phyloP scores from a whole-genome alignment of 2,329 filamentous ascomycete genomes.

The Ascochyta viciae-villosae region DNA sequence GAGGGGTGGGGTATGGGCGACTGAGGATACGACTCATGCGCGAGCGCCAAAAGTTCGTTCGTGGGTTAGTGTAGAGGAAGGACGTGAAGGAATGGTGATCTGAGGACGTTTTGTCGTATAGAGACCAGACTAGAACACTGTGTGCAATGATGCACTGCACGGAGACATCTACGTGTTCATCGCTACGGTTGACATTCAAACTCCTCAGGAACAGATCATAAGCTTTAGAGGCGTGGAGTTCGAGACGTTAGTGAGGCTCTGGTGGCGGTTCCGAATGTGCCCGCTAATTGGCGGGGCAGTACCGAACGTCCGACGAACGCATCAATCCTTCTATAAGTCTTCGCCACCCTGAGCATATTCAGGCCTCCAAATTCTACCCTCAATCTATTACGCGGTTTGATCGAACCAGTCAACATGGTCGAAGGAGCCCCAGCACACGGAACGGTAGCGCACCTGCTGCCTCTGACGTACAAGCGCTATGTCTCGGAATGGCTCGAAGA shows the following conservation, averaged over 20 bases:
- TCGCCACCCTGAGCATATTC: background rate
- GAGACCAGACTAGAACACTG: no score
- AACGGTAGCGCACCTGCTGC: constrained; percentile 75
- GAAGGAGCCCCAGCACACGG: constrained; percentile 66
- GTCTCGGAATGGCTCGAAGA: constrained; percentile 90
- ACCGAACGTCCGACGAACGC: constrained; percentile 15
- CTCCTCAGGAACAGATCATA: no score
- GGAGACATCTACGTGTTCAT: no score
- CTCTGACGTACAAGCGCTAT: constrained; percentile 81
- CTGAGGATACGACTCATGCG: constrained; percentile 12
- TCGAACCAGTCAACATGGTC: constrained; percentile 19
- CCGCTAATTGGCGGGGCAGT: constrained; percentile 20
- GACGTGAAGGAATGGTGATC: no score
- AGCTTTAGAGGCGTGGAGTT: background rate
- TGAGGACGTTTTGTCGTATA: no score
- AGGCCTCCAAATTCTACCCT: no score
- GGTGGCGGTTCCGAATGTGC: constrained; percentile 15
- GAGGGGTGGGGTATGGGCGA: constrained; percentile 51
- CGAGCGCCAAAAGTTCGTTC: no score
- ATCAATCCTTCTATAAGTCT: constrained; percentile 3
- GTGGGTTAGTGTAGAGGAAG: no score
- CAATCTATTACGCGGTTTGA: background rate
- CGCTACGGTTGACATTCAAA: no score
- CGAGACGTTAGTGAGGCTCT: constrained; percentile 1
- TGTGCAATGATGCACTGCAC: no score